Evolutionary conservation across 148 eudicot genomes (phyloP).

Genomic region (Gaultheria prostrata): DNA sequence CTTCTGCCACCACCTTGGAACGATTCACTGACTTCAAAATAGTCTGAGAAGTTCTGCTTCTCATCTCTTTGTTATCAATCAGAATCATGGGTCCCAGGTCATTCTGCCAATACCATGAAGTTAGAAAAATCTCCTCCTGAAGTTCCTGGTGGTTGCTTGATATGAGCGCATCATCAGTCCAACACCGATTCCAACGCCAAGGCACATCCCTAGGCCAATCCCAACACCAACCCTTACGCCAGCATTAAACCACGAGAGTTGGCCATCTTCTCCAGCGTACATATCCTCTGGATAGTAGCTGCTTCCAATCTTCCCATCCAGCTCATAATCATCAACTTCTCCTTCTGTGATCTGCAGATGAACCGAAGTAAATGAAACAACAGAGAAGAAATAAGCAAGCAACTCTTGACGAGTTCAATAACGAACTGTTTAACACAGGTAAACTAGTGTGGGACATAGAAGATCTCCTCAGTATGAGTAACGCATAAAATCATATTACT

Average conservation of each 20-base stretch:
- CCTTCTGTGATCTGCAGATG: conserved; percentile 32
- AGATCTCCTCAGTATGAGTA: neutral
- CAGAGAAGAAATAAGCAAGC: conserved; percentile 5
- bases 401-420: neutral
- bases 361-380: conserved; percentile 4
- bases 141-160: conserved; percentile 48
- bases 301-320: conserved; percentile 33
- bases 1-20: neutral
- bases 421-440: neutral
- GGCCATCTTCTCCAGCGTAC: conserved; percentile 46
- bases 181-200: conserved; percentile 58
- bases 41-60: conserved; percentile 1
- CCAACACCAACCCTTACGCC: conserved; percentile 65
- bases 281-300: conserved; percentile 35
- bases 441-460: neutral
- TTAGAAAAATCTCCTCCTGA: conserved; percentile 42
- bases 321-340: conserved; percentile 34
- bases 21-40: neutral
- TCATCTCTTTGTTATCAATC: conserved; percentile 1
- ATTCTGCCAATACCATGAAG: neutral
- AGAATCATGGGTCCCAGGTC: neutral
- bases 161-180: conserved; percentile 58
- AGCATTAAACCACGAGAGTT: conserved; percentile 57
- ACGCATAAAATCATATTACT: neutral
- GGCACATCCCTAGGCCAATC: conserved; percentile 58